phyloP scores from a whole-genome alignment of 768 basidiomycete genomes.

The Russula lepida region DNA sequence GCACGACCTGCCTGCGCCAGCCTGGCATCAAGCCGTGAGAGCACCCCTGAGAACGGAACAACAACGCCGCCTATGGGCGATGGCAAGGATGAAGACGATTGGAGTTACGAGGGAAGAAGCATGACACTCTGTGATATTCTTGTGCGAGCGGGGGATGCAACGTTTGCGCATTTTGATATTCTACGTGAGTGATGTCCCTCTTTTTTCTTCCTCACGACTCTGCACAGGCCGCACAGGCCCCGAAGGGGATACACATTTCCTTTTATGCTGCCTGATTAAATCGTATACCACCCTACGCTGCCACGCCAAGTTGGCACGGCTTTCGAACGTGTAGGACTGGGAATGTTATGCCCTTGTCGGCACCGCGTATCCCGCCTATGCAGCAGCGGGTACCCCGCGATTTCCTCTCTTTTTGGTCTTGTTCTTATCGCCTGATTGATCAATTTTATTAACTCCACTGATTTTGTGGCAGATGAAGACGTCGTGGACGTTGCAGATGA shows the following conservation, averaged over 20 bases:
- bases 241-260: neutral
- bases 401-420: neutral
- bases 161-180: slow-evolving; percentile 30
- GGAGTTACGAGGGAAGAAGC: slow-evolving; percentile 36
- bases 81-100: slow-evolving; percentile 24
- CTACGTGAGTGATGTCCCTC: slow-evolving; percentile 27
- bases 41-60: slow-evolving; percentile 14
- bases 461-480: slow-evolving; percentile 14
- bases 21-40: slow-evolving; percentile 12
- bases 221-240: slow-evolving; percentile 2
- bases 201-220: neutral
- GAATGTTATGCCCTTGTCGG: neutral
- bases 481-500: slow-evolving; percentile 16
- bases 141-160: slow-evolving; percentile 31
- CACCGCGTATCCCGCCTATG: slow-evolving; percentile 14
- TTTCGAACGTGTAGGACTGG: slow-evolving; percentile 6
- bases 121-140: slow-evolving; percentile 44
- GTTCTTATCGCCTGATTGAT: slow-evolving; percentile 11
- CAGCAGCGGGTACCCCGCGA: slow-evolving; percentile 13
- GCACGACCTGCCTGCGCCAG: slow-evolving; percentile 6
- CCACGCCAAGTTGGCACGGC: slow-evolving; percentile 19
- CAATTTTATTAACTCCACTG: neutral
- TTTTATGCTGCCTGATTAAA: neutral
- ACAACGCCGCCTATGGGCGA: slow-evolving; percentile 1
- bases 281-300: neutral